Conservation (phyloP, 306 rosid species). For the Rubus parviflorus region DNA sequence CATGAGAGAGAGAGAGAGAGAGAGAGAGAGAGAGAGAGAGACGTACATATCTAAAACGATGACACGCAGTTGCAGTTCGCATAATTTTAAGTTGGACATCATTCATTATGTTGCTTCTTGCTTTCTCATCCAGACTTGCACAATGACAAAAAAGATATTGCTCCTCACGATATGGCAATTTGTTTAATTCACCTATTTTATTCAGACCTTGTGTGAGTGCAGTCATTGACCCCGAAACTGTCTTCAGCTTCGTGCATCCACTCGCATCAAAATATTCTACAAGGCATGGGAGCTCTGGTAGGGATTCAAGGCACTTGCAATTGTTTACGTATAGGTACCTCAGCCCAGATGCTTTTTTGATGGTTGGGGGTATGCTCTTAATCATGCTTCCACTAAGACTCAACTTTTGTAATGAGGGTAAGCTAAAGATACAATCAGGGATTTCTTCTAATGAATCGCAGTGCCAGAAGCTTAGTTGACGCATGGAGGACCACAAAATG, state of each 20-base stretch:
- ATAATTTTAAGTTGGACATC: background rate
- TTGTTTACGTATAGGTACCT: too few relatives aligned
- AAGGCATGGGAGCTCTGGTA: background rate
- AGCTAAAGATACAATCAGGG: background rate
- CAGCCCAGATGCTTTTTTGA: background rate
- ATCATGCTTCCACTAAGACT: background rate
- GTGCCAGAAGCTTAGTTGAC: too few relatives aligned
- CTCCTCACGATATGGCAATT: too few relatives aligned
- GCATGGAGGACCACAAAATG: too few relatives aligned
- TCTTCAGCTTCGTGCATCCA: background rate
- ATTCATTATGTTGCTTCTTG: too few relatives aligned
- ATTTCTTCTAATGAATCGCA: background rate
- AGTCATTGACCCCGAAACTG: background rate
- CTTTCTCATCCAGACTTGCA: too few relatives aligned
- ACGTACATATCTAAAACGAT: too few relatives aligned
- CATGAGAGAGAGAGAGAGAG: fast-evolving
- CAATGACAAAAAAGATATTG: too few relatives aligned
- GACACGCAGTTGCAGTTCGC: background rate
- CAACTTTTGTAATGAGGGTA: background rate
- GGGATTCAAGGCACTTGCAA: background rate
- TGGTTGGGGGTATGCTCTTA: background rate
- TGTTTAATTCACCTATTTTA: background rate
- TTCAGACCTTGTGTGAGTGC: background rate
- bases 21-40: too few relatives aligned
- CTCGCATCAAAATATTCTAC: background rate